A percentile compares a stretch with the other conserved stretches of the same genome.
phyloP scores from a whole-genome alignment of 2,329 filamentous ascomycete genomes.

The Alternaria triticimaculans region DNA sequence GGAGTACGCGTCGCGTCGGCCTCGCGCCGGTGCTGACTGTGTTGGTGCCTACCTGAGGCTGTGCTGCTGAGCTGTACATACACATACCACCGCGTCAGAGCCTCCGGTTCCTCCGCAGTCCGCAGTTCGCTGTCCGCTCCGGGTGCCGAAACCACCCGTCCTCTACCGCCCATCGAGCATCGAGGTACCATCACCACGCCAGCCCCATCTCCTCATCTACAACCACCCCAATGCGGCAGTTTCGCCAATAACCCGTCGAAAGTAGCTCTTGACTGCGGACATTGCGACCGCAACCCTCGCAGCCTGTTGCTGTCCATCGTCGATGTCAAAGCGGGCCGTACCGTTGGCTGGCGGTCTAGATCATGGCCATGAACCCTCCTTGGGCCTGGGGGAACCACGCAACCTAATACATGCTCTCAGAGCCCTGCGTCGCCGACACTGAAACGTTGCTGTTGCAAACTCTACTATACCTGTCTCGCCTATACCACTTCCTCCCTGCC shows the following conservation, averaged over 20 bases:
- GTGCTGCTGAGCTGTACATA: background rate
- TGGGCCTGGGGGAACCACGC: background rate
- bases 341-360: slow-evolving; percentile 14
- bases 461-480: background rate
- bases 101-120: background rate
- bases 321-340: slow-evolving; percentile 12
- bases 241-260: slow-evolving; percentile 3
- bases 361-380: slow-evolving; percentile 3
- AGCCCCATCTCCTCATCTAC: background rate
- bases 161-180: background rate
- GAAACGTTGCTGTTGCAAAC: background rate
- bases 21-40: background rate
- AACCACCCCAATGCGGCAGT: slow-evolving; percentile 7
- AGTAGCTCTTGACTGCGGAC: slow-evolving; percentile 4
- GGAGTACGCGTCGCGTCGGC: background rate
- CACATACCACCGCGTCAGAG: background rate
- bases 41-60: background rate
- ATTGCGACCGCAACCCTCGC: slow-evolving; percentile 8
- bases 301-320: slow-evolving; percentile 9
- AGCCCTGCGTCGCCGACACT: background rate
- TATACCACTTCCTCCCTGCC: background rate
- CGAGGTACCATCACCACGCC: background rate
- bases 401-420: background rate
- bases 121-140: background rate
- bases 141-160: background rate